Percentiles rank a stretch among this genome's conserved stretches.
Conservation (phyloP, 78 protist genomes). For the Pigoraptor vietnamica region DNA sequence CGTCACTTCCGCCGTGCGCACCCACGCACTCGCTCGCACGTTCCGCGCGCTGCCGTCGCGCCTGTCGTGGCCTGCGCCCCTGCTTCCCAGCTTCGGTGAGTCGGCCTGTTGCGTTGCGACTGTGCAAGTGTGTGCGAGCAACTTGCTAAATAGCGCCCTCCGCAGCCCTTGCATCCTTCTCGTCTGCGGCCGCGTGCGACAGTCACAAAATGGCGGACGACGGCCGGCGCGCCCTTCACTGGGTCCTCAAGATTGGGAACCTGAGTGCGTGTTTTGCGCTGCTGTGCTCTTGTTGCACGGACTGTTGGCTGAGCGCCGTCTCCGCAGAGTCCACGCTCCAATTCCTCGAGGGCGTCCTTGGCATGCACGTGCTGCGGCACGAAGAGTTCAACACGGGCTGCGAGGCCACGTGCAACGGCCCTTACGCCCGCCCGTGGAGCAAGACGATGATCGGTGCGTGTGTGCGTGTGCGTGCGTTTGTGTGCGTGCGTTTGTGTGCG, state of each 20-base stretch:
- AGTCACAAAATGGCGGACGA: too few relatives aligned
- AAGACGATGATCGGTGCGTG: neutral
- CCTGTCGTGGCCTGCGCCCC: too few relatives aligned
- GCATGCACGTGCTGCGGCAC: slow-evolving; percentile 11
- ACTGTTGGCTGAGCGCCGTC: neutral
- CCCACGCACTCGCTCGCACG: too few relatives aligned
- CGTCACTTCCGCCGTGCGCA: too few relatives aligned
- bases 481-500: neutral
- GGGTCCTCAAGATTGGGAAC: neutral
- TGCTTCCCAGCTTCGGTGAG: too few relatives aligned
- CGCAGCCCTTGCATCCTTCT: too few relatives aligned
- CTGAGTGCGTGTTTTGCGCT: neutral
- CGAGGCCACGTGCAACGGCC: slow-evolving; percentile 6
- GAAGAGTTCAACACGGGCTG: slow-evolving; percentile 9
- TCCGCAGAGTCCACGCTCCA: neutral
- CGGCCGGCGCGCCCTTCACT: neutral
- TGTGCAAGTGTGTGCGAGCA: too few relatives aligned
- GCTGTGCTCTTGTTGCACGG: neutral
- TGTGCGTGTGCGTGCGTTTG: neutral
- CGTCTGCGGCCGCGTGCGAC: too few relatives aligned
- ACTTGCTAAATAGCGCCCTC: too few relatives aligned
- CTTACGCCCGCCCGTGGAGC: neutral
- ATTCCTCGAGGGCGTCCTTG: neutral
- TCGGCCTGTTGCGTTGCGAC: too few relatives aligned
- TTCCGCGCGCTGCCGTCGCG: too few relatives aligned